Percentiles rank a stretch among this genome's conserved stretches.
These are phyloP conservation scores for Crithidia thermophila DNA, from an alignment of 208 protist species.

Conservation along the genomic window DNA sequence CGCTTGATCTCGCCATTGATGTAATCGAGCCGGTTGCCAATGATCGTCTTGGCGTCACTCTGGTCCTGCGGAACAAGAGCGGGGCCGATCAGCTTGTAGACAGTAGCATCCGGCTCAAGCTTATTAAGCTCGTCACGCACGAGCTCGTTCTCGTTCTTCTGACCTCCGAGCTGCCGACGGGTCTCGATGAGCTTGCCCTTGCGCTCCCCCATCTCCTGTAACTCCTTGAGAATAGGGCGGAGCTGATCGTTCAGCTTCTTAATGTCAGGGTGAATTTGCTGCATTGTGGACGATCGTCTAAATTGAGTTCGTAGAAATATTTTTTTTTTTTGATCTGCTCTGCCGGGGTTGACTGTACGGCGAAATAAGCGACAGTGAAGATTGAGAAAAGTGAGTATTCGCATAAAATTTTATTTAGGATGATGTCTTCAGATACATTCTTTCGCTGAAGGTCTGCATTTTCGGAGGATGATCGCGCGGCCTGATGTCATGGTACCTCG, in stretches of 20 bases:
- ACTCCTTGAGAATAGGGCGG: constrained; percentile 67
- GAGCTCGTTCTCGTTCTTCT: constrained; percentile 96
- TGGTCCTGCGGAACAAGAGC: constrained; percentile 94
- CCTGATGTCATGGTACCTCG: too few species aligned
- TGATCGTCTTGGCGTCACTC: constrained; percentile 90
- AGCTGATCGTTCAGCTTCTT: constrained; percentile 80
- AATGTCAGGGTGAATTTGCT: constrained; percentile 84
- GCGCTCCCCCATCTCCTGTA: constrained; percentile 86
- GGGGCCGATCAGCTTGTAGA: constrained; percentile 96
- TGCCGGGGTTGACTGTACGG: too few species aligned
- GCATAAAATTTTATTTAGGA: too few species aligned
- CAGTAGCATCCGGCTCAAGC: constrained; percentile 86
- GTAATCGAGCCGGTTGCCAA: constrained; percentile 92
- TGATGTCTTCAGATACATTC: too few species aligned
- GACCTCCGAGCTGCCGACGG: constrained; percentile 88
- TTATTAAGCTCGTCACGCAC: constrained; percentile 93
- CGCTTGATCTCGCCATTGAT: constrained; percentile 91
- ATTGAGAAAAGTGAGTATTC: too few species aligned
- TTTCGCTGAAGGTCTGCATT: too few species aligned
- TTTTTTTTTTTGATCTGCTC: too few species aligned
- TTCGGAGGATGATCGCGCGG: too few species aligned
- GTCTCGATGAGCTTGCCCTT: constrained; percentile 86
- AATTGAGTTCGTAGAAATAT: too few species aligned
- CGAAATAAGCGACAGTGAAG: too few species aligned
- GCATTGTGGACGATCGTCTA: constrained; percentile 34